Conservation (phyloP, 1,139 yeast genomes). For the Trichomonascaceae sp. region DNA sequence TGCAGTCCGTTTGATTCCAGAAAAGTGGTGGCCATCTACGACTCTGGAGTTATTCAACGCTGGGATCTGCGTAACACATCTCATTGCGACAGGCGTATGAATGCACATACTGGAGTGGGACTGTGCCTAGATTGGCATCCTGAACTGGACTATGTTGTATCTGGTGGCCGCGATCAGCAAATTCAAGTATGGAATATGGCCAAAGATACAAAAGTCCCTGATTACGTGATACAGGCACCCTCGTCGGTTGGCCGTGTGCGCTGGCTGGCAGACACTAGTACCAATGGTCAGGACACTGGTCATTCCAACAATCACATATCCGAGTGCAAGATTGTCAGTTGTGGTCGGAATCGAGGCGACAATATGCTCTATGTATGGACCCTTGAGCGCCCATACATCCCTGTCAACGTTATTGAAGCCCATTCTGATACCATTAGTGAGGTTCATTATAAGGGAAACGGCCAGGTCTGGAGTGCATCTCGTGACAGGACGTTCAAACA, state of each 20-base stretch:
- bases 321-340: conserved; percentile 58
- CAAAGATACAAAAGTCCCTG: conserved; percentile 41
- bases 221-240: conserved; percentile 60
- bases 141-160: conserved; percentile 61
- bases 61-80: conserved; percentile 59
- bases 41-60: conserved; percentile 74
- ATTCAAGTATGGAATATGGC: conserved; percentile 67
- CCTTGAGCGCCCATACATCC: conserved; percentile 59
- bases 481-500: conserved; percentile 40
- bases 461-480: conserved; percentile 39
- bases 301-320: too few relatives aligned
- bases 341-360: conserved; percentile 59
- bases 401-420: conserved; percentile 47
- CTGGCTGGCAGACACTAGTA: conserved; percentile 36
- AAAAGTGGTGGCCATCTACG: conserved; percentile 64
- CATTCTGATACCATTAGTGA: conserved; percentile 42
- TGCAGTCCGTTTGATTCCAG: conserved; percentile 30
- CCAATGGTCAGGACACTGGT: too few relatives aligned
- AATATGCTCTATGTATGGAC: conserved; percentile 63
- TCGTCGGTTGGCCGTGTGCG: conserved; percentile 63
- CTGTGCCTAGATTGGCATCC: conserved; percentile 84
- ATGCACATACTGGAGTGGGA: conserved; percentile 90
- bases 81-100: conserved; percentile 49
- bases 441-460: conserved; percentile 36
- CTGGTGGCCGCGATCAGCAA: conserved; percentile 88